phyloP scores from a whole-genome alignment of 257 asterid species.

The Rehmannia glutinosa region DNA sequence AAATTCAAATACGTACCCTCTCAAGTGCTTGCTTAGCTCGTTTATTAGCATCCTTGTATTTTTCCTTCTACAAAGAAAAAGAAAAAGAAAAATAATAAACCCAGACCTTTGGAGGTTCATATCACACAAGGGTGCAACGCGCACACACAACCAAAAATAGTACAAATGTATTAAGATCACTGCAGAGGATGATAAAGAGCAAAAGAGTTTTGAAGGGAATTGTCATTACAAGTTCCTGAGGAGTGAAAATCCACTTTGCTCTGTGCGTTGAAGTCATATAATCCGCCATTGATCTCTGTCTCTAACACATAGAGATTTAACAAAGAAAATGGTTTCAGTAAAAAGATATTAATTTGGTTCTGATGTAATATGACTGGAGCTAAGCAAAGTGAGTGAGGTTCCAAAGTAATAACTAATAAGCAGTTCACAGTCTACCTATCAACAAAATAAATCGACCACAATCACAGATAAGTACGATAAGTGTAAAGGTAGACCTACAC shows the following conservation, averaged over 20 bases:
- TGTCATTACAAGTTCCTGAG: conserved; percentile 63
- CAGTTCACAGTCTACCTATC: neutral
- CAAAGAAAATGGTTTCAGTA: neutral
- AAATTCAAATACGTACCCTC: conserved; percentile 39
- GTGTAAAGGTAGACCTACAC: neutral
- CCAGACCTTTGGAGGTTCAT: neutral
- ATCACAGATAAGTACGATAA: neutral
- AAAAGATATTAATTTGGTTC: neutral
- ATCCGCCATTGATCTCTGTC: conserved; percentile 64
- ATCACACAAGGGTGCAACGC: neutral
- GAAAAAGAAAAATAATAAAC: neutral
- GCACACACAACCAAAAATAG: neutral
- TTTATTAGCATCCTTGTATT: conserved; percentile 74
- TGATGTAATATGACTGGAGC: neutral
- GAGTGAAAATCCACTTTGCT: conserved; percentile 83
- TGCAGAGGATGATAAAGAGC: neutral
- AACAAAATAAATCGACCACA: neutral
- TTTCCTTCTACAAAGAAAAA: conserved; percentile 50
- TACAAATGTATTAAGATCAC: neutral
- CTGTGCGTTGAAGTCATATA: conserved; percentile 80
- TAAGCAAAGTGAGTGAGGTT: no score
- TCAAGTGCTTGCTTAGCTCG: conserved; percentile 90
- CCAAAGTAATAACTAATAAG: neutral
- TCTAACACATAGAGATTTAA: neutral
- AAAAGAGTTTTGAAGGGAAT: neutral